Evolutionary conservation across 1,139 yeast species (phyloP).

Genomic region (Sugiyamaella japonica): DNA sequence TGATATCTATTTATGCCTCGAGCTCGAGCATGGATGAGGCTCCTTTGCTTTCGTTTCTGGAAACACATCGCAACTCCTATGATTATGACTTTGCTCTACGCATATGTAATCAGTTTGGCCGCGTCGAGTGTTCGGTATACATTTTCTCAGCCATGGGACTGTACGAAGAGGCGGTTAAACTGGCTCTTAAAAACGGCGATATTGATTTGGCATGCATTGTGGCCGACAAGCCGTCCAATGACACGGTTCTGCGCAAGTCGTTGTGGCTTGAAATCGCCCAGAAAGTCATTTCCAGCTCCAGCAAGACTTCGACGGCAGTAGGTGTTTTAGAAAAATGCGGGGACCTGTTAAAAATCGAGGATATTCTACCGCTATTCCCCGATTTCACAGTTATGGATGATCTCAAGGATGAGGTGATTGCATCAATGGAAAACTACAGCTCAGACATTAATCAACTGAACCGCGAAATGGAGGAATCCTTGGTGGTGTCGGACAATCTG

Average conservation of each 20-base stretch:
- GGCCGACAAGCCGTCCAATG: slow-evolving; percentile 54
- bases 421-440: slow-evolving; percentile 73
- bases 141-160: slow-evolving; percentile 66
- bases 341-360: slow-evolving; percentile 69
- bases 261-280: slow-evolving; percentile 74
- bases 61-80: slow-evolving; percentile 45
- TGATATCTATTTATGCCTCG: slow-evolving; percentile 68
- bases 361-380: slow-evolving; percentile 79
- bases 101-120: slow-evolving; percentile 61
- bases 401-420: slow-evolving; percentile 78
- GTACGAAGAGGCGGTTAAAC: slow-evolving; percentile 75
- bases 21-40: slow-evolving; percentile 48
- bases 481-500: slow-evolving; percentile 61
- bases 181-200: slow-evolving; percentile 66
- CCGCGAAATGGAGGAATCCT: slow-evolving; percentile 74
- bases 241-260: slow-evolving; percentile 56
- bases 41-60: slow-evolving; percentile 53
- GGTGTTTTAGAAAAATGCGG: slow-evolving; percentile 49
- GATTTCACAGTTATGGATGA: slow-evolving; percentile 79
- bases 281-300: slow-evolving; percentile 49
- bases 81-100: slow-evolving; percentile 77
- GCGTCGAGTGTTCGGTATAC: slow-evolving; percentile 65
- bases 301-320: slow-evolving; percentile 37
- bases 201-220: slow-evolving; percentile 60
- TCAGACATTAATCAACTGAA: slow-evolving; percentile 61